phyloP scores from a whole-genome alignment of 2,329 filamentous ascomycete genomes.

The Talaromyces sp. region DNA sequence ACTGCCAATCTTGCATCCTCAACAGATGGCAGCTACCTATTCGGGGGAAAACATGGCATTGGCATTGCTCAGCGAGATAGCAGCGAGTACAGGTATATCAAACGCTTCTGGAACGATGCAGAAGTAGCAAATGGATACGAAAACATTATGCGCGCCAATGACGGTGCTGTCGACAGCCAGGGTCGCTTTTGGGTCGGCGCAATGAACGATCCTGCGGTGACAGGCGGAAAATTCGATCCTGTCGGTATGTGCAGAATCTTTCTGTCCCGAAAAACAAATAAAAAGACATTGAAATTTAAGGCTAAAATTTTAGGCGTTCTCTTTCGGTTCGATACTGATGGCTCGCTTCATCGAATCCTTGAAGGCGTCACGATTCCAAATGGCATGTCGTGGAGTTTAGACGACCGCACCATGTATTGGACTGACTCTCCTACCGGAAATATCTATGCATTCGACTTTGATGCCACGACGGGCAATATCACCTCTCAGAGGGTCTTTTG shows the following conservation, averaged over 20 bases:
- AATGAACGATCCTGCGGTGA: conserved; percentile 8
- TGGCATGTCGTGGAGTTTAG: conserved; percentile 67
- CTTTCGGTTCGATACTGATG: conserved; percentile 59
- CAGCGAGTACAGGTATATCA: conserved; percentile 1
- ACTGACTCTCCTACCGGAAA: conserved; percentile 64
- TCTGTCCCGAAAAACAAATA: not conserved
- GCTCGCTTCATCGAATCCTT: conserved; percentile 51
- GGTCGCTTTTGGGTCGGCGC: conserved; percentile 57
- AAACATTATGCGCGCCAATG: conserved; percentile 53
- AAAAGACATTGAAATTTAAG: conserved; percentile 3
- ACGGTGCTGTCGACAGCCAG: conserved; percentile 67
- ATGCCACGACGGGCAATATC: conserved; percentile 50
- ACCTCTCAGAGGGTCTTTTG: conserved; percentile 65
- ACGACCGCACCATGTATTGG: conserved; percentile 66
- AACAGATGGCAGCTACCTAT: conserved; percentile 55
- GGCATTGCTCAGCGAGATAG: conserved; percentile 35
- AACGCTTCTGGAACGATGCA: conserved; percentile 8
- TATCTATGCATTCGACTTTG: conserved; percentile 66
- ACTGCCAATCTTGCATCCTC: conserved; percentile 69
- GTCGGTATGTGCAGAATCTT: conserved; percentile 62
- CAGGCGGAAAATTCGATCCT: conserved; percentile 53
- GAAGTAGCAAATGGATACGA: conserved; percentile 16
- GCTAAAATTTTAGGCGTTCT: conserved; percentile 52
- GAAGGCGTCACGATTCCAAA: conserved; percentile 68
- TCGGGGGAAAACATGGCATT: conserved; percentile 71